Evolutionary conservation across 306 rosid species (phyloP), one percentile per base, ranked within the genome.

Genomic region (Neltuma alba): DNA sequence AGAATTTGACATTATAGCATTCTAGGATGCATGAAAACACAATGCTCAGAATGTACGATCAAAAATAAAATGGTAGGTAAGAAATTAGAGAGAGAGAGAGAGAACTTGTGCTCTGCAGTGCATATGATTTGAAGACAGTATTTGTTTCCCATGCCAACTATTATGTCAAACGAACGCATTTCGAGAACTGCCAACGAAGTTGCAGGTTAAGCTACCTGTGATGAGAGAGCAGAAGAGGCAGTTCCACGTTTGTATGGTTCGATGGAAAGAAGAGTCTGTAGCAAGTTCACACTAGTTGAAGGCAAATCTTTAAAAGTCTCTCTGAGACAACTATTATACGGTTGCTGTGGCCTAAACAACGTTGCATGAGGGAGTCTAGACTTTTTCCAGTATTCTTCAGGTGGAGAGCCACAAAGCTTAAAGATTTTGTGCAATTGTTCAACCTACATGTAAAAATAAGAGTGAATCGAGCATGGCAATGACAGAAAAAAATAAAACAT

Each of bases 381-480:
- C 76, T 85, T 92, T 82, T 90, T 94, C 98, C 97, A 94, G 84
- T 89, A 94, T 38, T 94, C 98, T 7, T 94, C 98, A 2, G 96
- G 93, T 28, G 98, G 98, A 64, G 98, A 89, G 82, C 97, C 98
- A 37, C 98, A 94, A 57, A 94, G 93, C 91, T 92, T 92, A 89
- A 94, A 94, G 80, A 94, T 94, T 89, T 94, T 94, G 94, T 94
- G 98, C 80, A 94, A 69, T 78, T 94, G 97, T 89, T 94, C 97
- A 83, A 91, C 97, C 97, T 92, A 84, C 33, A 78, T 27, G 67
- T n/a, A 9, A 65, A n/a, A 67, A 65, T 50, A 79, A 57, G 57
- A 79, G 64, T 30, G 54, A 34, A 62, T 70, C 63, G 60, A 45
- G 41, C 67, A 79, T 25, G 70, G 76, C 36, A 75, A 81, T 20